Evolutionary conservation across 2,329 filamentous ascomycete species (phyloP).

Genomic region (Aureobasidium sp.): DNA sequence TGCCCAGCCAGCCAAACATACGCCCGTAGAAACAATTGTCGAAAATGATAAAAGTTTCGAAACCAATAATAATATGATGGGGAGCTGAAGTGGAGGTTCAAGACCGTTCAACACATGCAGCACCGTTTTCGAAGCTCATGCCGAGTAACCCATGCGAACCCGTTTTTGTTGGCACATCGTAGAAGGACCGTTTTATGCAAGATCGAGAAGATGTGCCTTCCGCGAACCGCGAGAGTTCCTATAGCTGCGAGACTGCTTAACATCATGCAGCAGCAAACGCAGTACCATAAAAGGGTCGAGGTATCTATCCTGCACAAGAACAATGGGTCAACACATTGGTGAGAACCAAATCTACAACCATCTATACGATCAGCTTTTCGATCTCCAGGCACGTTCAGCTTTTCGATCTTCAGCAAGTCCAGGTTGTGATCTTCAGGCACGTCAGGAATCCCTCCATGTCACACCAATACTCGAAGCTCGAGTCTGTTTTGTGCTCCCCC

Average conservation of each 20-base stretch:
- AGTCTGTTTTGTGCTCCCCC: background rate
- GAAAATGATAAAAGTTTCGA: background rate
- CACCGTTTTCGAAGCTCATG: background rate
- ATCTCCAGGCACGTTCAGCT: background rate
- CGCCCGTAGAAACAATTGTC: background rate
- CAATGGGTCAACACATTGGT: background rate
- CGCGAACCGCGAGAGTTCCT: background rate
- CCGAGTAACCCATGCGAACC: background rate
- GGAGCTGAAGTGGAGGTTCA: background rate
- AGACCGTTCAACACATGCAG: background rate
- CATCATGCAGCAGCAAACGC: background rate
- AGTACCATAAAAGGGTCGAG: background rate
- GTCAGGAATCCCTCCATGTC: background rate
- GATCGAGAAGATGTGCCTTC: background rate
- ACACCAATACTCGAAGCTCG: background rate
- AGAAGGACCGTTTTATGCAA: slow-evolving; percentile 10
- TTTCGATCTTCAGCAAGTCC: background rate
- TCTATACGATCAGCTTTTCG: background rate
- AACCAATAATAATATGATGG: background rate
- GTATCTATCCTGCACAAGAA: background rate
- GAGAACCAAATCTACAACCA: background rate
- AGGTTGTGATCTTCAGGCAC: background rate
- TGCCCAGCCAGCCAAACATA: background rate
- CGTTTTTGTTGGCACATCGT: background rate
- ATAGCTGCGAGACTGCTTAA: background rate